Percentiles rank a stretch among this genome's conserved stretches.
Conservation (phyloP, 345 rosid species). For the Populus ilicifolia region DNA sequence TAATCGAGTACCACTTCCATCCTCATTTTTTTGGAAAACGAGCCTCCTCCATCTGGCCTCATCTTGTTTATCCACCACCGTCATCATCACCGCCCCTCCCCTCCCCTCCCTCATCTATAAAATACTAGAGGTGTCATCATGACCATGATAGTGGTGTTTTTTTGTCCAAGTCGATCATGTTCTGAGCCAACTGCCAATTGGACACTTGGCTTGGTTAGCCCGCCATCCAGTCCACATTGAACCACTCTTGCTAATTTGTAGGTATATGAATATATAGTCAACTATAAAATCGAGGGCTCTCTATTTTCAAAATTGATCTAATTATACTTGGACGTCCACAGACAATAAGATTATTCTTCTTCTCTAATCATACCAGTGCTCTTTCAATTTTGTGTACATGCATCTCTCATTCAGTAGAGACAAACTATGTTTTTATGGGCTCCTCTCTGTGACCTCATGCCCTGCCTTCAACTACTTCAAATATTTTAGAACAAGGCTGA, state of each 20-base stretch:
- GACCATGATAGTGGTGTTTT: slow-evolving; percentile 7
- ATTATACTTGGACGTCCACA: slow-evolving; percentile 14
- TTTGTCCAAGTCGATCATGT: slow-evolving; percentile 26
- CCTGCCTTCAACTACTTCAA: neutral
- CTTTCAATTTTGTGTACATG: neutral
- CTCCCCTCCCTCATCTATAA: slow-evolving; percentile 10
- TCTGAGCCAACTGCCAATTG: slow-evolving; percentile 23
- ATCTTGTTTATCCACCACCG: slow-evolving; percentile 18
- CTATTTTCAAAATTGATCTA: slow-evolving; percentile 13
- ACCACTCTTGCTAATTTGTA: neutral
- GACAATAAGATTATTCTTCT: neutral
- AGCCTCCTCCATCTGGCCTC: slow-evolving; percentile 27
- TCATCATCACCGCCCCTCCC: slow-evolving; percentile 18
- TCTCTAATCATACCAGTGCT: neutral
- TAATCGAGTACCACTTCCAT: slow-evolving; percentile 41
- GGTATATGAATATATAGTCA: slow-evolving; percentile 36
- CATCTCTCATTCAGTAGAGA: neutral
- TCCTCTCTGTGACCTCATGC: neutral
- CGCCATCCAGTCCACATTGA: slow-evolving; percentile 2
- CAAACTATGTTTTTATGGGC: neutral
- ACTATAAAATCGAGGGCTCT: slow-evolving; percentile 37
- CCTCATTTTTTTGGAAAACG: slow-evolving; percentile 28
- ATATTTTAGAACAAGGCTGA: too few species aligned
- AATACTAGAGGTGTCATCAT: slow-evolving; percentile 14
- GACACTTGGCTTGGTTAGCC: slow-evolving; percentile 6